Evolutionary conservation across 2,329 filamentous ascomycete genomes (phyloP), one percentile per base, ranked within the genome.

Genomic region (Pestalotiopsis sp.): DNA sequence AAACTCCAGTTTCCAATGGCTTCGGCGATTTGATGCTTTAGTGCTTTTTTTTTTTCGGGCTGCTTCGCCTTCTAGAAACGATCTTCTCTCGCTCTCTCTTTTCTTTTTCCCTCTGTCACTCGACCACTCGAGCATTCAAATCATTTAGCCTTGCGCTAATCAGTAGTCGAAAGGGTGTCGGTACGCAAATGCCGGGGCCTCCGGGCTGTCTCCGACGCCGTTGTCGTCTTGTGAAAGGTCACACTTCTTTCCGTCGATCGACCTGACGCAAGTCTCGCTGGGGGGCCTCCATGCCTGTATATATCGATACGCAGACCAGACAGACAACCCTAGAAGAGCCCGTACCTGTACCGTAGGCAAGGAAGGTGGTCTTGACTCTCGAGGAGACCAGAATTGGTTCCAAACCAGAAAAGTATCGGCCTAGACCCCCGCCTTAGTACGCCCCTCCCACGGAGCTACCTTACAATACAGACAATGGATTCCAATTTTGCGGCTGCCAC

Each of bases 81-180:
- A 52, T 52, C 14, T 52, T 14, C 6, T 52, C 9, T 36, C 31
- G 31, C 31, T 36, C 31, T 36, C 9, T 36, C 25, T 7, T 25
- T 59, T 13, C 5, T 6, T n/a, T n/a, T 25, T 59, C 55, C 31
- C 31, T 36, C 31, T 5, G 20, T 59, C 7, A n/a, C 55, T 59
- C 23, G 59, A 12, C 31, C 7, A n/a, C 55, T 59, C 23, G 59
- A 12, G 36, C 27, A 20, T 36, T n/a, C 25, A 25, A 39, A 38
- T 38, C 36, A 49, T 23, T 25, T 49, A 64, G 61, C 11, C 61
- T 64, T 45, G 36, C 61, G 61, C 61, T 49, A 64, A 64, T 17
- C 20, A 39, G 61, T 39, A 52, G 36, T 36, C 39, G 39, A 13
- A 27, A 14, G 25, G 57, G 23, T 59, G 38, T 64, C 20, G 49